phyloP scores from a whole-genome alignment of 805 yeast genomes.

The Pichia rugopelliculosa region DNA sequence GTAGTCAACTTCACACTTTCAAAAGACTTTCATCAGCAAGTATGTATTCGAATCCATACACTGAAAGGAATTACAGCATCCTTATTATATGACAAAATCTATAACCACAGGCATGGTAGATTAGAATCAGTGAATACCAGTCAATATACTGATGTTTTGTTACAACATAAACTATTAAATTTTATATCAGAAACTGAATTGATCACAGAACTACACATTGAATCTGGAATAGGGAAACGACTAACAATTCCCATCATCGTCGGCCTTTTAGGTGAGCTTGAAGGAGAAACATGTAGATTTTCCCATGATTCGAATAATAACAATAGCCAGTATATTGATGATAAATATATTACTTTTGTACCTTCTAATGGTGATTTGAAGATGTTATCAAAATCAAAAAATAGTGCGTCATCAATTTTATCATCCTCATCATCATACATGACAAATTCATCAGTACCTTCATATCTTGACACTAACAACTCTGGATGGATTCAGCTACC shows the following conservation, averaged over 20 bases:
- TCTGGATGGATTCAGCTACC: constrained; percentile 64
- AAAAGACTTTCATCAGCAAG: constrained; percentile 43
- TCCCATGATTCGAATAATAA: neutral
- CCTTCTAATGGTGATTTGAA: neutral
- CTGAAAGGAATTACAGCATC: constrained; percentile 13
- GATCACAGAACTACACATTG: constrained; percentile 9
- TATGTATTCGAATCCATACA: constrained; percentile 37
- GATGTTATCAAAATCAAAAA: neutral
- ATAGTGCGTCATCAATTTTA: neutral
- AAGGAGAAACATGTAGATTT: neutral
- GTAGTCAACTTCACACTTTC: constrained; percentile 45
- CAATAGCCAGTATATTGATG: neutral
- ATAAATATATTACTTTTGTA: neutral
- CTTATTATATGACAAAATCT: constrained; percentile 1
- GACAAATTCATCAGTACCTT: neutral
- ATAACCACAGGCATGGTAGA: neutral
- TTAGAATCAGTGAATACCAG: neutral
- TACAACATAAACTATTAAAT: constrained; percentile 15
- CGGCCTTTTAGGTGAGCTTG: constrained; percentile 5
- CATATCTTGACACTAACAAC: neutral
- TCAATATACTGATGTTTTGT: constrained; percentile 6
- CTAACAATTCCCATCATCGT: constrained; percentile 38
- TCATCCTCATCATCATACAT: neutral
- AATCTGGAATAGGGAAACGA: constrained; percentile 33
- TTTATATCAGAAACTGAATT: constrained; percentile 5